Conservation (phyloP, 257 asterid species). For the Avicennia marina region DNA sequence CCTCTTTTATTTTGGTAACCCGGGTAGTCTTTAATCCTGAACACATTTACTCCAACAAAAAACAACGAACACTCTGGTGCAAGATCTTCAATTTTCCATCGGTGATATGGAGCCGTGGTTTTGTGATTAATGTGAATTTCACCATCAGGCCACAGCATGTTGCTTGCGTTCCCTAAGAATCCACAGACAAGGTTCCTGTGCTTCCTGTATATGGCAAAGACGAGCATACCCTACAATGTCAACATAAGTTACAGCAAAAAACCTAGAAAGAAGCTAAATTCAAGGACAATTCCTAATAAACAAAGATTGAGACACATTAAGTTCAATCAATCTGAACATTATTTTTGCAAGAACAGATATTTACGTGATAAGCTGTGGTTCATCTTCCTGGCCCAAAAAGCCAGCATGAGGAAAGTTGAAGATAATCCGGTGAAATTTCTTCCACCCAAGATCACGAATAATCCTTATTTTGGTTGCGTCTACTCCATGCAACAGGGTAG, state of each 20-base stretch:
- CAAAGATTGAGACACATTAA: not conserved
- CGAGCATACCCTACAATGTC: not conserved
- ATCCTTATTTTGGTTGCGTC: conserved; percentile 46
- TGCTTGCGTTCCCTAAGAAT: conserved; percentile 39
- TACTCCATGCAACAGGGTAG: conserved; percentile 40
- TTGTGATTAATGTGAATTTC: conserved; percentile 60
- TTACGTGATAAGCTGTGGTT: conserved; percentile 23
- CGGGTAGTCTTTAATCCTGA: conserved; percentile 42
- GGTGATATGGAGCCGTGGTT: conserved; percentile 28
- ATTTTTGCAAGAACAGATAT: conserved; percentile 5
- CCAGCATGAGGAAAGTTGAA: conserved; percentile 83
- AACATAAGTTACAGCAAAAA: not conserved
- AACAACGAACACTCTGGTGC: conserved; percentile 26
- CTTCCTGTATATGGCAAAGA: conserved; percentile 25
- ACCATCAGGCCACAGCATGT: conserved; percentile 34
- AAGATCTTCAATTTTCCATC: conserved; percentile 45
- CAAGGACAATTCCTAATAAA: not conserved
- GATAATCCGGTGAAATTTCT: conserved; percentile 51
- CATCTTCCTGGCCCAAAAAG: conserved; percentile 41
- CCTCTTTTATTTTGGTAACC: conserved; percentile 59
- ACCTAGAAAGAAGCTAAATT: too few species aligned
- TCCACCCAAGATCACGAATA: conserved; percentile 19
- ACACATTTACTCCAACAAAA: conserved; percentile 22
- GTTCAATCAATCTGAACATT: not conserved
- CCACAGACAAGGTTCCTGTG: conserved; percentile 44